phyloP scores from a whole-genome alignment of 352 stramenopile species.

The Globisporangium carolinianum region DNA sequence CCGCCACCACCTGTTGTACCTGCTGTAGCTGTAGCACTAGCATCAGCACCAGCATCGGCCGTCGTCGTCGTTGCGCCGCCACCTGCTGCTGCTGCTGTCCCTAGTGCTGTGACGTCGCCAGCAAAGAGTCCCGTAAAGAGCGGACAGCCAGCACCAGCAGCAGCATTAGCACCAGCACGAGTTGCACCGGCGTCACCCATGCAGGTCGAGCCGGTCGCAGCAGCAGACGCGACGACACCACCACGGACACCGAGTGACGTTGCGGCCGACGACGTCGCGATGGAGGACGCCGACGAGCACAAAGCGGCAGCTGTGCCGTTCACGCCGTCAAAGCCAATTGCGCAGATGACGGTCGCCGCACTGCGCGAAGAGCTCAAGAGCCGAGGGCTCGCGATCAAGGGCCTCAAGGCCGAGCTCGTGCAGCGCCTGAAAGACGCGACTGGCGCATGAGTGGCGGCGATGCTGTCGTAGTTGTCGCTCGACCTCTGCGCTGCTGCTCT shows the following conservation, averaged over 20 bases:
- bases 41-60: conserved; percentile 17
- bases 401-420: conserved; percentile 77
- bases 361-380: conserved; percentile 74
- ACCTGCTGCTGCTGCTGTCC: not conserved
- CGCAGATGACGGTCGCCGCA: conserved; percentile 66
- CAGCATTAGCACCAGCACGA: no score
- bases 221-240: conserved; percentile 10
- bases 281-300: conserved; percentile 29
- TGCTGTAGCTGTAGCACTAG: not conserved
- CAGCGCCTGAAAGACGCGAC: conserved; percentile 71
- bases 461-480: not conserved
- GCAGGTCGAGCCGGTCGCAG: conserved; percentile 15
- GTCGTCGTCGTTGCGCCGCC: not conserved
- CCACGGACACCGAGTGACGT: not conserved
- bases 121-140: conserved; percentile 16
- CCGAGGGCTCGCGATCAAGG: conserved; percentile 68
- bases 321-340: conserved; percentile 65
- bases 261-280: conserved; percentile 33
- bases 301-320: conserved; percentile 26
- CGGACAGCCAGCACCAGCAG: conserved; percentile 3
- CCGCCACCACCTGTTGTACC: conserved; percentile 15
- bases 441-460: conserved; percentile 1
- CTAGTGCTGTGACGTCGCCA: not conserved
- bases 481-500: no score
- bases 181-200: not conserved